Evolutionary conservation across 345 rosid species (phyloP), one percentile per base, ranked within the genome.

Genomic region (Fremontodendron californicum): DNA sequence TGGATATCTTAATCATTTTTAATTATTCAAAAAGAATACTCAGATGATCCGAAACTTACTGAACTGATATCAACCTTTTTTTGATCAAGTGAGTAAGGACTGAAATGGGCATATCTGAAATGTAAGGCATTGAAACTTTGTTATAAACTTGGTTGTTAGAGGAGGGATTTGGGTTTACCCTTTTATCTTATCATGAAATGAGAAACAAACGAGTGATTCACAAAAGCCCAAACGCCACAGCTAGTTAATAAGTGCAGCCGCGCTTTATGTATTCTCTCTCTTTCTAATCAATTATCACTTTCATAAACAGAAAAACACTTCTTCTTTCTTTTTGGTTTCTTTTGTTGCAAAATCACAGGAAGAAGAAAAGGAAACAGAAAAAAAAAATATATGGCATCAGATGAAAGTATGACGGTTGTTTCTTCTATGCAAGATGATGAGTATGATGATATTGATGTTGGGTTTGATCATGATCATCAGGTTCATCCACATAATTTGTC

Each of bases 391-490:
- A 46, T 90, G 93, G 90, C 90, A 55, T 85, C 89, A 0, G 87
- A 86, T 52, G 89, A 85, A 60, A 90, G 73, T 71, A 75, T 82
- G 78, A 39, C 75, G 74, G 21, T 63, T 49, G 25, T 85, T 73
- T 81, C 87, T 31, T 76, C 84, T 43, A 51, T 81, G 51, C 82
- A 79, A 15, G 75, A 79, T 6, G 83, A 84, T 16, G 89, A 85
- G 4, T 84, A 82, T 6, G 88, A 85, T 58, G 90, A 89, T 42
- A 85, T 82, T 58, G 88, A 90, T 71, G 88, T 86, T 70, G 90
- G 84, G 39, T 67, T 77, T 37, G 79, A 79, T 37, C 84, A 79
- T 25, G 84, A 82, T 3, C 88, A 79, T 29, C 87, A 85, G 29
- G 71, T 71, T 0, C 87, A 78, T 3, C 85, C 45, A 0, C 52